Evolutionary conservation across 208 protist genomes (phyloP), one percentile per base, ranked within the genome.

Genomic region (Wallacemonas collosoma): DNA sequence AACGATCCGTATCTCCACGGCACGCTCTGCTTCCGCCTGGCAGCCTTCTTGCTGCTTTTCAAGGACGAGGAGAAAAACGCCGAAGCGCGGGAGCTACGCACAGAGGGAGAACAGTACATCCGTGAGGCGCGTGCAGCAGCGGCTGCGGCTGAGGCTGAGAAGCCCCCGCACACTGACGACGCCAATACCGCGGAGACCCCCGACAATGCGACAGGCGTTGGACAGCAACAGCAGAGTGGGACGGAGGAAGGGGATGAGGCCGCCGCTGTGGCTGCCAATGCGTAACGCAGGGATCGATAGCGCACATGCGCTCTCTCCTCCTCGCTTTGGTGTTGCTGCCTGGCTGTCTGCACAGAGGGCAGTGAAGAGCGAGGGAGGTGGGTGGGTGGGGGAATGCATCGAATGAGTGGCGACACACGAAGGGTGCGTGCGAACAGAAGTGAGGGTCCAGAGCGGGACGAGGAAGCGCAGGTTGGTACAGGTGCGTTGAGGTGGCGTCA

Each of bases 1-100:
- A 80, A 81, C 36, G 77, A 88, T 54, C 75, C 62, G 44, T 69
- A 68, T 38, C 69, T 82, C 58, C 73, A 90, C 44, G 91, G 87
- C 39, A 83, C 74, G 35, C 78, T 88, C n/a, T 88, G 81, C 81
- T 93, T 84, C 63, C 85, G 88, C n/a, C 87, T 93, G 17, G 75
- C 91, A 1, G 79, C 80, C 12, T 75, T 94, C 12, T 73, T 93
- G 26, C 76, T 91, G 26, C 79, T 95, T 45, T 95, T 87, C 66
- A 85, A 81, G 57, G 87, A 91, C 14, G 78, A 84, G 44, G 76
- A 72, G 11, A 89, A 92, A 61, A 84, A 72, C 36, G 77, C 78
- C 51, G 90, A 95, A 81, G 79, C 88, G 56, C 67, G 63, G 40
- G 51, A 51, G 55, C 82, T 87, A 66, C 79, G 82, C 56, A 85